Evolutionary conservation across 78 protist genomes (phyloP).

Genomic region (Polysphondylium violaceum): DNA sequence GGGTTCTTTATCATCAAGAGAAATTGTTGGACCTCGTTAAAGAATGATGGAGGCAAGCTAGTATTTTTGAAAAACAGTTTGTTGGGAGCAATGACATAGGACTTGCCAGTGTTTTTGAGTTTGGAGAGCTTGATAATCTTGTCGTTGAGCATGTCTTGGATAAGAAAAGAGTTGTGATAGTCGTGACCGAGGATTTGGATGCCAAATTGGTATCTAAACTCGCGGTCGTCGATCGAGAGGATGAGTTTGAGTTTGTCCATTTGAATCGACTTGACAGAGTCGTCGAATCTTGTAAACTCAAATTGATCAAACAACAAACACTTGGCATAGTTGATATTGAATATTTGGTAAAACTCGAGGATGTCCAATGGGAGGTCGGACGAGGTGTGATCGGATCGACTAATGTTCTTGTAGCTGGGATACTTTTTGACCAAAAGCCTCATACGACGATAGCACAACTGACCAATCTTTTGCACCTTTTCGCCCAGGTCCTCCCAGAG

Average conservation of each 20-base stretch:
- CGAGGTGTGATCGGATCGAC: neutral
- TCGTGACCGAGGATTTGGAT: neutral
- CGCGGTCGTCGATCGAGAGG: neutral
- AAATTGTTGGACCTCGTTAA: neutral
- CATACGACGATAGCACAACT: conserved; percentile 22
- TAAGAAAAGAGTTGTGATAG: too few relatives aligned
- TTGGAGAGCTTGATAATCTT: conserved; percentile 1
- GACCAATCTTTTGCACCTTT: neutral
- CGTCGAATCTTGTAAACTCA: neutral
- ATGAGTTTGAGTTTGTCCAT: conserved; percentile 3
- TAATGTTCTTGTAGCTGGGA: conserved; percentile 13
- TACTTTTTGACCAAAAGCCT: conserved; percentile 21
- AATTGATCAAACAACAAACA: neutral
- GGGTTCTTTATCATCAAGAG: neutral
- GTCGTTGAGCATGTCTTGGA: neutral
- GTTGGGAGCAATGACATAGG: neutral
- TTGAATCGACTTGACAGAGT: neutral
- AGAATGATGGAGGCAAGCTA: neutral
- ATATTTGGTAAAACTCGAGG: neutral
- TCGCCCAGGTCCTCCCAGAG: conserved; percentile 1
- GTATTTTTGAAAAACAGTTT: neutral
- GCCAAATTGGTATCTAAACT: neutral
- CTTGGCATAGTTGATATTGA: neutral
- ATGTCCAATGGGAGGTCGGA: neutral
- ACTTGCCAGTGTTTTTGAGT: neutral